Percentiles rank a stretch among this genome's conserved stretches.
Evolutionary conservation across 2,329 filamentous ascomycete genomes (phyloP).

Genomic region (Phialophora tarda): DNA sequence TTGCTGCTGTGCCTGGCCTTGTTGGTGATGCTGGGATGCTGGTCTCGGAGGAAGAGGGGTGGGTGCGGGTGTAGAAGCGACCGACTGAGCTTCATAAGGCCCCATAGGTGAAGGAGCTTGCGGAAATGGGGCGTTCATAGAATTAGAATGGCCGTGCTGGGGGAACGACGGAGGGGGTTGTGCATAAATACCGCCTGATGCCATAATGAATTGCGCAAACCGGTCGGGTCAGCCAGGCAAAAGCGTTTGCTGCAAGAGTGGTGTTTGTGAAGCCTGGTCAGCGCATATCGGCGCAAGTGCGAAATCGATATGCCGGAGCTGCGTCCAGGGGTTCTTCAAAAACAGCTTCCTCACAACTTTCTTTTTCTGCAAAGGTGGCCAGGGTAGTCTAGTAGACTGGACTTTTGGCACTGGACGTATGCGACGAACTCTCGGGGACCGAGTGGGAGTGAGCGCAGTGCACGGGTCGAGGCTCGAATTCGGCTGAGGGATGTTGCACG

Average conservation of each 20-base stretch:
- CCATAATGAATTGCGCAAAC: conserved; percentile 24
- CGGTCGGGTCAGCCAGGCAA: not conserved
- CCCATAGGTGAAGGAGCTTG: conserved; percentile 48
- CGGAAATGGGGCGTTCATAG: conserved; percentile 44
- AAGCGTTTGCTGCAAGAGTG: conserved; percentile 6
- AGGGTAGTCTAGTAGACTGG: not conserved
- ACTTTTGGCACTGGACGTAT: not conserved
- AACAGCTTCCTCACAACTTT: not conserved
- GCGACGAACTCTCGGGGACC: not conserved
- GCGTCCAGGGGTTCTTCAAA: not conserved
- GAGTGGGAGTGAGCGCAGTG: not conserved
- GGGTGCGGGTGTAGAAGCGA: conserved; percentile 52
- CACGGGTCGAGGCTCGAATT: not conserved
- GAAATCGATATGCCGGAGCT: conserved; percentile 1
- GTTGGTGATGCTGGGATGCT: conserved; percentile 47
- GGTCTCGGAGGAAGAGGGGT: conserved; percentile 50
- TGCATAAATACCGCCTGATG: conserved; percentile 36
- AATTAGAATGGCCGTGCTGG: conserved; percentile 38
- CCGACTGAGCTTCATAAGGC: conserved; percentile 53
- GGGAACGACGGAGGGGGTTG: conserved; percentile 40
- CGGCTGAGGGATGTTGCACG: conserved; percentile 7
- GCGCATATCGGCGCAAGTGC: conserved; percentile 32
- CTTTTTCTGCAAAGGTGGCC: not conserved
- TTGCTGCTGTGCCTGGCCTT: conserved; percentile 49
- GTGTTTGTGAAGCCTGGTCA: conserved; percentile 17